A percentile compares a stretch with the other conserved stretches of the same genome.
phyloP scores from a whole-genome alignment of 345 rosid genomes.

The Erodium maritimum region DNA sequence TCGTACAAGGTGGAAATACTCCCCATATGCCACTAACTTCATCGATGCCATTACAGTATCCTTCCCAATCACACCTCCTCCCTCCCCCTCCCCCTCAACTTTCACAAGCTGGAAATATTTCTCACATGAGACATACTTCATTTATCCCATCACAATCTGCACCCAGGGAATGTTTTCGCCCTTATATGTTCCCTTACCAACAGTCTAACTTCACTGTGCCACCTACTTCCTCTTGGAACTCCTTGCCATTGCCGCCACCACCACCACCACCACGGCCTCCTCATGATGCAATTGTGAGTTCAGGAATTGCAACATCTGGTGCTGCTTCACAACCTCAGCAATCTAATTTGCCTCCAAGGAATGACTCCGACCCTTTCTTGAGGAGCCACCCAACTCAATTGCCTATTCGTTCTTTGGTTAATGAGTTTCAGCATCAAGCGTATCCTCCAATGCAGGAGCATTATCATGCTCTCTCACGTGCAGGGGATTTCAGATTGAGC shows the following conservation, averaged over 20 bases:
- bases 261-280: conserved; percentile 14
- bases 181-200: conserved; percentile 27
- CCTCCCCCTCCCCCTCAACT: conserved; percentile 10
- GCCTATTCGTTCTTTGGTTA: conserved; percentile 20
- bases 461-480: conserved; percentile 12
- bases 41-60: conserved; percentile 7
- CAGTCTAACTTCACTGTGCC: conserved; percentile 18
- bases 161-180: conserved; percentile 20
- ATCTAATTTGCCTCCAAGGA: conserved; percentile 19
- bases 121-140: conserved; percentile 10
- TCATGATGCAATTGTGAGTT: conserved; percentile 4
- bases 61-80: conserved; percentile 9
- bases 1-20: conserved; percentile 10
- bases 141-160: conserved; percentile 16
- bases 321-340: conserved; percentile 21
- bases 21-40: conserved; percentile 12
- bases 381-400: conserved; percentile 21
- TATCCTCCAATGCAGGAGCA: conserved; percentile 15
- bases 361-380: conserved; percentile 18
- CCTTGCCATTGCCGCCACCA: conserved; percentile 14
- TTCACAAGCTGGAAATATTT: conserved; percentile 7
- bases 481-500: conserved; percentile 14
- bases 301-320: conserved; percentile 10
- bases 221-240: conserved; percentile 17
- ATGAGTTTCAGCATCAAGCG: conserved; percentile 21